Evolutionary conservation across 371 early-diverging fungal genomes (phyloP), one percentile per base, ranked within the genome.

Genomic region (Fennellomyces sp.): DNA sequence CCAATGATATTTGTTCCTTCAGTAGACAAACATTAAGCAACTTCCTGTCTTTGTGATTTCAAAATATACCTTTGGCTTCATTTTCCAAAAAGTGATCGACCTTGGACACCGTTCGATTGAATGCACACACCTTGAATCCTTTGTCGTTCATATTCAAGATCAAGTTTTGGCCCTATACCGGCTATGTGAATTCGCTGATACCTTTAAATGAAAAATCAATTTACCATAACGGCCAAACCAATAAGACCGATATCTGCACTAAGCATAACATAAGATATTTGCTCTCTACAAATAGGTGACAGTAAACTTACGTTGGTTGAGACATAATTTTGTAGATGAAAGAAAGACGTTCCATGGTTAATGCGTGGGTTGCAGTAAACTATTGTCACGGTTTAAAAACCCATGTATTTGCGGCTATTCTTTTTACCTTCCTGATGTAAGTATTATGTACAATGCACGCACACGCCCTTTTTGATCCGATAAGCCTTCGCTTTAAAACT

Each of bases 191-290:
- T n/a, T n/a, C n/a, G n/a, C n/a, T n/a, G n/a, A n/a, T n/a, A n/a
- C n/a, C n/a, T n/a, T 41, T 41, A 39, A 39, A 11, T 10, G 64
- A 75, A n/a, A n/a, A n/a, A n/a, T n/a, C n/a, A n/a, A n/a, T n/a
- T 61, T 87, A 95, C 97, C 99, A 99, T 99, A 69, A 98, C 98
- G 77, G 99, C 99, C 80, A 99, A 87, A 71, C 99, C 99, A 73
- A 99, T 97, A 68, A 99, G 91, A 75, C 99, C 99, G 71, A 99
- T 94, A 82, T 99, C 98, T 84, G 95, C 97, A 83, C 94, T 94
- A 28, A 28, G n/a, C 28, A 28, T 4, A 17, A n/a, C 17, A 15
- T 51, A 17, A 23, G 11, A 48, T 26, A 19, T 6, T 5, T 48
- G 7, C n/a, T 12, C 6, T 52, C 0, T 52, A 33, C n/a, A 11